These are phyloP conservation scores for Xylaria sp. DNA, from an alignment of 2,329 filamentous ascomycete genomes.

Conservation along the genomic window DNA sequence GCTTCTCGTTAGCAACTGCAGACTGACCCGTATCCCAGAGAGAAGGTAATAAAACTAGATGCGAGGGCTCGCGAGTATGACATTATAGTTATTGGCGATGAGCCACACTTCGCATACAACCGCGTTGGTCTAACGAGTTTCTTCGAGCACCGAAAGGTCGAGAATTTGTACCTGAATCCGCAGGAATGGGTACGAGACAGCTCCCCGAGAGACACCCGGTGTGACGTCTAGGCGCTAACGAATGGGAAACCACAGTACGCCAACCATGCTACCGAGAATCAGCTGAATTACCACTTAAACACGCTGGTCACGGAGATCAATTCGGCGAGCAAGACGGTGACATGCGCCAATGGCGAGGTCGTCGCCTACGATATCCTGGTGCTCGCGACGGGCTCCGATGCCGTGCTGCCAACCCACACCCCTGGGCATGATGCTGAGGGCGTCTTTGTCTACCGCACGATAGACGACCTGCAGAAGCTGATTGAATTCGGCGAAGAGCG, in stretches of 20 bases:
- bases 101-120: constrained; percentile 88
- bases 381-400: constrained; percentile 85
- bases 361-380: constrained; percentile 82
- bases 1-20: not conserved
- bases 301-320: constrained; percentile 73
- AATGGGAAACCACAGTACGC: constrained; percentile 61
- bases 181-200: constrained; percentile 71
- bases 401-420: constrained; percentile 72
- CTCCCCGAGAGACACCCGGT: not conserved
- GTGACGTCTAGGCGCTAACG: not conserved
- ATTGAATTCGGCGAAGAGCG: constrained; percentile 73
- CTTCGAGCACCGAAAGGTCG: constrained; percentile 83
- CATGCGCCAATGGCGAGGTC: constrained; percentile 70
- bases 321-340: constrained; percentile 67
- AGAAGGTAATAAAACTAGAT: constrained; percentile 88
- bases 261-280: constrained; percentile 64
- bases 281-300: constrained; percentile 77
- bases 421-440: constrained; percentile 80
- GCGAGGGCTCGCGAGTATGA: constrained; percentile 76
- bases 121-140: constrained; percentile 87
- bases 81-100: constrained; percentile 85
- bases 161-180: constrained; percentile 87
- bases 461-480: constrained; percentile 77
- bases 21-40: constrained; percentile 54
- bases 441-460: constrained; percentile 88